Conservation (phyloP, 768 basidiomycete species). For the Strobilomyces echinocephalus region DNA sequence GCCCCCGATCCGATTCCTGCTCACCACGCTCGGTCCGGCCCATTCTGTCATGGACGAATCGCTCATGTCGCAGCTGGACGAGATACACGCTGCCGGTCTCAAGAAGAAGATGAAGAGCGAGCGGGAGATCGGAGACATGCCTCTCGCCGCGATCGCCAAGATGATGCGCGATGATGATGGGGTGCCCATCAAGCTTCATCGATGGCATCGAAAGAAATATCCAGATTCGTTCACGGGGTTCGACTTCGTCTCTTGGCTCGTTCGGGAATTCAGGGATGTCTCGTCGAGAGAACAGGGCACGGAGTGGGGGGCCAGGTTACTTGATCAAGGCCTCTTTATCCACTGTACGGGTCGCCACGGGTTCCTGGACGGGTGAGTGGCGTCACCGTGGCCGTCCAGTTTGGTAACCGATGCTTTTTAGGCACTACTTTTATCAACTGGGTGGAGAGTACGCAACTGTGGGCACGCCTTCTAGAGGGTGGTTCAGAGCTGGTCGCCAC, state of each 20-base stretch:
- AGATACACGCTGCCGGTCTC: constrained; percentile 71
- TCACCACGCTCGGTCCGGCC: constrained; percentile 80
- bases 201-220: constrained; percentile 74
- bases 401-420: constrained; percentile 26
- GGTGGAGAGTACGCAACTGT: constrained; percentile 71
- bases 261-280: constrained; percentile 87
- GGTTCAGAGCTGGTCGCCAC: constrained; percentile 58
- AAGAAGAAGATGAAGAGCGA: constrained; percentile 80
- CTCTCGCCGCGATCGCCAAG: constrained; percentile 62
- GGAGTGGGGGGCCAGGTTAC: constrained; percentile 72
- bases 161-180: constrained; percentile 85
- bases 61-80: constrained; percentile 75
- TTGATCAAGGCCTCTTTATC: constrained; percentile 80
- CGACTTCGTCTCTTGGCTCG: constrained; percentile 87
- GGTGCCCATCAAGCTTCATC: constrained; percentile 75
- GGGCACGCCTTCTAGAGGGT: constrained; percentile 57
- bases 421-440: constrained; percentile 86
- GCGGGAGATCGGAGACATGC: constrained; percentile 63
- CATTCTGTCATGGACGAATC: constrained; percentile 74
- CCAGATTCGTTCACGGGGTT: constrained; percentile 84
- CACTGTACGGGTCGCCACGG: constrained; percentile 75
- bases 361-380: constrained; percentile 79
- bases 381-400: not conserved
- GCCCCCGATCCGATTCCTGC: constrained; percentile 69
- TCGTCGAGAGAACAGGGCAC: constrained; percentile 74